phyloP scores from a whole-genome alignment of 1,284 basidiomycete genomes.

The Chalciporus sp. region DNA sequence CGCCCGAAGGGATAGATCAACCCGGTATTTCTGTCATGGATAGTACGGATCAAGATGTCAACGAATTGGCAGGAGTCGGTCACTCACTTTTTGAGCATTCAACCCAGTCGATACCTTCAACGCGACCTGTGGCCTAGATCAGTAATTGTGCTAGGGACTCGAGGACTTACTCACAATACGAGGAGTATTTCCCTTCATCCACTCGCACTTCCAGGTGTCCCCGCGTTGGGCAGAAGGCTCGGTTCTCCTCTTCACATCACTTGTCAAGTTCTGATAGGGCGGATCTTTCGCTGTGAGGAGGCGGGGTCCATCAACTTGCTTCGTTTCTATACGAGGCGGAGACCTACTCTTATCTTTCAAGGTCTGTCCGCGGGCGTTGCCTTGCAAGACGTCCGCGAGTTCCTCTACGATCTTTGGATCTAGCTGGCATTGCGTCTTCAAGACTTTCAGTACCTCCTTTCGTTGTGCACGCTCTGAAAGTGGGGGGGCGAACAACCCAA shows the following conservation, averaged over 20 bases:
- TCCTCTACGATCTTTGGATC: not conserved
- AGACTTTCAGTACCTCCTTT: not conserved
- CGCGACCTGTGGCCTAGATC: not conserved
- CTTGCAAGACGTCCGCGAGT: not conserved
- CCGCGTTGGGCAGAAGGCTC: not conserved
- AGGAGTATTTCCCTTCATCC: no score
- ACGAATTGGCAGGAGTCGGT: not conserved
- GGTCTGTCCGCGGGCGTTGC: no score
- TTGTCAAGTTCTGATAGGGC: not conserved
- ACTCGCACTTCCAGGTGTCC: not conserved
- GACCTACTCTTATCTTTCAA: no score
- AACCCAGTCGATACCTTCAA: not conserved
- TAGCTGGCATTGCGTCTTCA: slow-evolving; percentile 2
- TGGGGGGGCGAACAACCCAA: slow-evolving; percentile 2
- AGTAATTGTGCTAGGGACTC: not conserved
- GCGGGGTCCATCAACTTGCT: no score
- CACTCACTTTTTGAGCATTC: not conserved
- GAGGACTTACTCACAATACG: not conserved
- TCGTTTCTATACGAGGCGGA: no score
- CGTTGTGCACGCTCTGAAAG: not conserved
- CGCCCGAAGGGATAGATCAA: slow-evolving; percentile 6
- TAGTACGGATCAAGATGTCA: not conserved
- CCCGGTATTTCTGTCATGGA: not conserved
- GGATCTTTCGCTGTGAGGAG: not conserved
- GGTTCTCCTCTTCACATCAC: not conserved